Evolutionary conservation across 1,284 basidiomycete genomes (phyloP).

Genomic region (Sanghuangporus baumii): DNA sequence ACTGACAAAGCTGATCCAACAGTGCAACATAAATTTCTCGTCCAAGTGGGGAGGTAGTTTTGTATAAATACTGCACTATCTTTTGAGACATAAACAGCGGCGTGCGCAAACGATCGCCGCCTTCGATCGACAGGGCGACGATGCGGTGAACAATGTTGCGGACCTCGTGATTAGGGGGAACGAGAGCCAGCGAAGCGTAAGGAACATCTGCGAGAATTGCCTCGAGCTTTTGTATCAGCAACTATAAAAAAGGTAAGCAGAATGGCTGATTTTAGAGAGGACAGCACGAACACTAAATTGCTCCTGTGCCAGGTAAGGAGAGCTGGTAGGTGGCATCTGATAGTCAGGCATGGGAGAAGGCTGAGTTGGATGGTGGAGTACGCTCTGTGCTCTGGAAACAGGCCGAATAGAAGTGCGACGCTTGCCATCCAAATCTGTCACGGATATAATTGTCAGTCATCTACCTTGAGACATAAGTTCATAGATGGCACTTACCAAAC

Average conservation of each 20-base stretch:
- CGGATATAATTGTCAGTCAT: neutral
- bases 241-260: slow-evolving; percentile 29
- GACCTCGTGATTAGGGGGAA: slow-evolving; percentile 83
- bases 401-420: slow-evolving; percentile 45
- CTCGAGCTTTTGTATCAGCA: slow-evolving; percentile 75
- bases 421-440: slow-evolving; percentile 45
- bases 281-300: slow-evolving; percentile 54
- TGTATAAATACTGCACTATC: slow-evolving; percentile 85
- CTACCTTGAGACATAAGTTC: neutral
- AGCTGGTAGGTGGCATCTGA: slow-evolving; percentile 33
- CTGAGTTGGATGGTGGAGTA: slow-evolving; percentile 39
- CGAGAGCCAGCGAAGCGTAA: slow-evolving; percentile 55
- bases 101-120: slow-evolving; percentile 77
- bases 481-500: slow-evolving; percentile 52
- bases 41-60: slow-evolving; percentile 75
- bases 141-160: slow-evolving; percentile 81
- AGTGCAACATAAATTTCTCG: slow-evolving; percentile 89
- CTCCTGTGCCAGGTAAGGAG: slow-evolving; percentile 61
- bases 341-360: slow-evolving; percentile 33
- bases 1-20: slow-evolving; percentile 84
- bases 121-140: slow-evolving; percentile 71
- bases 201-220: slow-evolving; percentile 68
- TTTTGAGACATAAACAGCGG: slow-evolving; percentile 93
- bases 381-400: slow-evolving; percentile 55
- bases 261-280: slow-evolving; percentile 1